Conservation (phyloP, 2,329 filamentous ascomycete species). For the Orbilia blumenaviensis region DNA sequence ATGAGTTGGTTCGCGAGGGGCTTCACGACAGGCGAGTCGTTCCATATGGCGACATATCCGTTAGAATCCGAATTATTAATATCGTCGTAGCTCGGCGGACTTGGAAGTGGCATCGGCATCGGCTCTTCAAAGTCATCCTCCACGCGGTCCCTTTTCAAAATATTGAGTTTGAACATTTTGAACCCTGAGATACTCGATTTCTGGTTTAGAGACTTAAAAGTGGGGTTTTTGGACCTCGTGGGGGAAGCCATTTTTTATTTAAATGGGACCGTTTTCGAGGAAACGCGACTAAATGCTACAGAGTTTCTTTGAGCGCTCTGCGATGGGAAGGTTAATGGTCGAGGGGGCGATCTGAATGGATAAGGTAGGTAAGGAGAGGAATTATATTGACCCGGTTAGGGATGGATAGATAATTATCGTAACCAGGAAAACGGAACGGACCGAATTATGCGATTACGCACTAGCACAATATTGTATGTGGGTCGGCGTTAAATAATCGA, state of each 20-base stretch:
- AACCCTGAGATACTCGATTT: conserved; percentile 14
- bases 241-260: conserved; percentile 1
- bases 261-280: not conserved
- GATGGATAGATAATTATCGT: conserved; percentile 6
- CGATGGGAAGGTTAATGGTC: not conserved
- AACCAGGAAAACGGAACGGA: conserved; percentile 23
- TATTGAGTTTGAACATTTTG: conserved; percentile 48
- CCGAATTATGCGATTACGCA: conserved; percentile 2
- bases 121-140: not conserved
- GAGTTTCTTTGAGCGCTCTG: not conserved
- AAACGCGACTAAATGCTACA: not conserved
- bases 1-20: conserved; percentile 24
- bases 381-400: conserved; percentile 1
- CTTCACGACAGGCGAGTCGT: conserved; percentile 46
- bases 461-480: not conserved
- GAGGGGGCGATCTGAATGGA: not conserved
- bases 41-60: conserved; percentile 32
- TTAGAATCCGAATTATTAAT: not conserved
- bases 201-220: not conserved
- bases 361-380: not conserved
- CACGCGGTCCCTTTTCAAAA: conserved; percentile 23
- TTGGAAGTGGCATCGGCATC: not conserved
- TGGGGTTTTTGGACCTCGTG: conserved; percentile 19
- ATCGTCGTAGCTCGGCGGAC: not conserved
- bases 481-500: not conserved